Base-by-base conservation (phyloP, 1,284 basidiomycete species). In the Austroboletus niveus region DNA sequence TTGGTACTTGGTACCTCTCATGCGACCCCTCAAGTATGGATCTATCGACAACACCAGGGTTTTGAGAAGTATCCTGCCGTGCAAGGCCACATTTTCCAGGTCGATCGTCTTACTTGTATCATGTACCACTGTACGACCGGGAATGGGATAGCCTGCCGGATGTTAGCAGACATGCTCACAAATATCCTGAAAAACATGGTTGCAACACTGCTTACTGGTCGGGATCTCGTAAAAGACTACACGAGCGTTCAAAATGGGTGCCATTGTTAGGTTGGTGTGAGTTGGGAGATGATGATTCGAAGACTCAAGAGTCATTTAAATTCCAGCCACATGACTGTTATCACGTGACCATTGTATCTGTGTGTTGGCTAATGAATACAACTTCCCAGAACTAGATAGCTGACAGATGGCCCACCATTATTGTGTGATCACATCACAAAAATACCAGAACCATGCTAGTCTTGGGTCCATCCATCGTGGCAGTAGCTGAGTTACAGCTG, bases 141-240 rank as follows among this genome's bases (percentile, higher is more conserved):
- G 60, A 27, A 56, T 20, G 7, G 29, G 36, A n/a, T 60, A 67
- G n/a, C 49, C 69, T 61, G 27, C 32, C 36, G 6, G 12, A 24
- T 4, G n/a, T 35, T 10, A 15, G 11, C 6, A 10, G 34, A 15
- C 8, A 15, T 35, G 9, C 15, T 35, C 12, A 14, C 1, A 5
- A 14, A 35, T 35, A 1, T 35, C 12, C 34, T 1, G 17, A 17
- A 17, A 5, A 14, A 17, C 11, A 38, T 7, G 17, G 8, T 34
- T 34, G 20, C 10, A 8, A 17, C 2, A 12, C 10, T 20, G 30
- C 11, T 17, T 14, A 55, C 61, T 53, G 2, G 45, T 38, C 9
- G 64, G 61, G 15, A 63, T 20, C 30, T 66, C 55, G 27, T 64
- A 53, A 20, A 61, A 62, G 27, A 62, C 27, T 8, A 42, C 45